These are phyloP conservation scores for Cryptococcus sp. DNA, from an alignment of 1,284 basidiomycete species.

Conservation along the genomic window DNA sequence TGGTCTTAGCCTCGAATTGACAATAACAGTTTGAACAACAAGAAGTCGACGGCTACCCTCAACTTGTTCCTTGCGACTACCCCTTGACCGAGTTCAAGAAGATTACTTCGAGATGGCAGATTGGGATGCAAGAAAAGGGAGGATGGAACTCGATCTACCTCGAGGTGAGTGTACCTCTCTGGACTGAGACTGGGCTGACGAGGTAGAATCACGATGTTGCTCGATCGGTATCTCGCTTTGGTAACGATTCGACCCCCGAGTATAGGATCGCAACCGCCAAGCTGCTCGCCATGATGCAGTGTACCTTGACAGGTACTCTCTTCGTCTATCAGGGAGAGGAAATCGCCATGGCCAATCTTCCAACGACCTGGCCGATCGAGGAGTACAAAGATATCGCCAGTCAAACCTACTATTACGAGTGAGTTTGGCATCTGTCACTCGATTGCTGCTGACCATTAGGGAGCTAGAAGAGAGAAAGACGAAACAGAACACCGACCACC, in stretches of 20 bases:
- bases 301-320: slow-evolving; percentile 60
- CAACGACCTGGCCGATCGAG: slow-evolving; percentile 60
- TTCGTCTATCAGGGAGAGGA: slow-evolving; percentile 68
- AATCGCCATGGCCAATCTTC: slow-evolving; percentile 64
- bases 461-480: neutral
- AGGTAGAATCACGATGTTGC: slow-evolving; percentile 47
- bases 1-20: neutral
- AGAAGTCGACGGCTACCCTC: slow-evolving; percentile 2
- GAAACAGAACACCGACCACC: neutral
- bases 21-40: slow-evolving; percentile 6
- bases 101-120: slow-evolving; percentile 9
- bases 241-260: slow-evolving; percentile 53
- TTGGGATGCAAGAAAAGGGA: slow-evolving; percentile 7
- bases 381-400: slow-evolving; percentile 57
- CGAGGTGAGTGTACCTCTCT: slow-evolving; percentile 7
- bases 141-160: slow-evolving; percentile 14
- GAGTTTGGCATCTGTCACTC: neutral
- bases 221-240: slow-evolving; percentile 61
- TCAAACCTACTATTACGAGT: slow-evolving; percentile 2
- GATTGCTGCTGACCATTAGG: neutral
- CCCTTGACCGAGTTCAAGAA: slow-evolving; percentile 11
- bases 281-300: slow-evolving; percentile 59
- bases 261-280: slow-evolving; percentile 58
- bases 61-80: slow-evolving; percentile 4
- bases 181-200: neutral